phyloP scores from a whole-genome alignment of 2,329 filamentous ascomycete genomes.

The Periconia sp. region DNA sequence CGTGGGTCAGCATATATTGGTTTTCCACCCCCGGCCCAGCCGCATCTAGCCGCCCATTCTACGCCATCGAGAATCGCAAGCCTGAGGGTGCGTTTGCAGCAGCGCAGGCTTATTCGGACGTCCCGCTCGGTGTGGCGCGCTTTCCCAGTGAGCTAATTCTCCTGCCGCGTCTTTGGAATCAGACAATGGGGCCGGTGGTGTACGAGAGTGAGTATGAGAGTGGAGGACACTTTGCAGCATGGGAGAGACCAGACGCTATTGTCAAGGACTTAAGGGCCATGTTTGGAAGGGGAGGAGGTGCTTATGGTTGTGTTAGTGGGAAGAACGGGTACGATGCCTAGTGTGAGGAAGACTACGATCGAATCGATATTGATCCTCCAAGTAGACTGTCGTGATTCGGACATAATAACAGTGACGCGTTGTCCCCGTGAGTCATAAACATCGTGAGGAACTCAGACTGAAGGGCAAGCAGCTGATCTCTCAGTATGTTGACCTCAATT shows the following conservation, averaged over 20 bases:
- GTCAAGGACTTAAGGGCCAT: constrained; percentile 61
- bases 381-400: too few species aligned
- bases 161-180: constrained; percentile 13
- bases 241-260: constrained; percentile 63
- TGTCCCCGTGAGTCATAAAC: too few species aligned
- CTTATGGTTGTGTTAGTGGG: too few species aligned
- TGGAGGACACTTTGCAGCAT: constrained; percentile 68
- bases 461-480: too few species aligned
- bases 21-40: constrained; percentile 73
- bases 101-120: constrained; percentile 1
- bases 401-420: too few species aligned
- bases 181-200: constrained; percentile 55
- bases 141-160: constrained; percentile 14
- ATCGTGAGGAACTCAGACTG: too few species aligned
- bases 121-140: constrained; percentile 26
- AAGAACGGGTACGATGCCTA: too few species aligned
- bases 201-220: constrained; percentile 59
- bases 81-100: constrained; percentile 5
- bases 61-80: constrained; percentile 56
- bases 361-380: too few species aligned
- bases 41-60: constrained; percentile 58
- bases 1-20: constrained; percentile 76
- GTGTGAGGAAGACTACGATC: too few species aligned
- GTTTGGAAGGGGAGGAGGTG: constrained; percentile 57
- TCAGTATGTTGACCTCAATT: too few species aligned